phyloP scores from a whole-genome alignment of 1,284 basidiomycete species.

The Fistulinella cinereoalba region DNA sequence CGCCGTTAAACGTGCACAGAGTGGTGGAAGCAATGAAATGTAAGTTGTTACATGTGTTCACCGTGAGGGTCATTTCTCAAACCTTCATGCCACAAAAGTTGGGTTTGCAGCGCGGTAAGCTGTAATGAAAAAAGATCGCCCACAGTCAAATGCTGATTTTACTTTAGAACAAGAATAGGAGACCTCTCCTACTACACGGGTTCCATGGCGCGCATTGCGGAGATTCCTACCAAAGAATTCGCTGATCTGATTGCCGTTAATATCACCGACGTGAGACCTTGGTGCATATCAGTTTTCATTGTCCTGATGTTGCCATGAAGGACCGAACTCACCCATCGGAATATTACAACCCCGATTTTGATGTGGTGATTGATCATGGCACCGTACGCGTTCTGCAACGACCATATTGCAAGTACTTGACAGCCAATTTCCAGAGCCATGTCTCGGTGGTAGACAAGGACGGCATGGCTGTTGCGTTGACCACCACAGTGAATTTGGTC shows the following conservation, averaged over 20 bases:
- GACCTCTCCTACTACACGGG: conserved; percentile 66
- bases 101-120: conserved; percentile 68
- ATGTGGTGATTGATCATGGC: conserved; percentile 78
- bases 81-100: conserved; percentile 36
- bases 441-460: conserved; percentile 76
- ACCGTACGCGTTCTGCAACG: conserved; percentile 53
- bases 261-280: conserved; percentile 71
- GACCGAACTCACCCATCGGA: conserved; percentile 73
- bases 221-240: conserved; percentile 73
- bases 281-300: not conserved
- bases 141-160: conserved; percentile 9
- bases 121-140: conserved; percentile 5
- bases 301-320: conserved; percentile 39
- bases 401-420: conserved; percentile 3
- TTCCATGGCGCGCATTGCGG: conserved; percentile 52
- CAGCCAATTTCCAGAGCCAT: conserved; percentile 58
- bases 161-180: conserved; percentile 69
- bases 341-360: conserved; percentile 85
- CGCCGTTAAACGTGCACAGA: conserved; percentile 63
- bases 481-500: conserved; percentile 83
- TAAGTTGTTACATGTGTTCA: conserved; percentile 32
- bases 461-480: conserved; percentile 84
- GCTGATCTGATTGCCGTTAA: conserved; percentile 60
- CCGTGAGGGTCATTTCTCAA: conserved; percentile 11
- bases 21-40: conserved; percentile 78